phyloP scores from a whole-genome alignment of 345 rosid genomes.

The Tarenaya hassleriana region DNA sequence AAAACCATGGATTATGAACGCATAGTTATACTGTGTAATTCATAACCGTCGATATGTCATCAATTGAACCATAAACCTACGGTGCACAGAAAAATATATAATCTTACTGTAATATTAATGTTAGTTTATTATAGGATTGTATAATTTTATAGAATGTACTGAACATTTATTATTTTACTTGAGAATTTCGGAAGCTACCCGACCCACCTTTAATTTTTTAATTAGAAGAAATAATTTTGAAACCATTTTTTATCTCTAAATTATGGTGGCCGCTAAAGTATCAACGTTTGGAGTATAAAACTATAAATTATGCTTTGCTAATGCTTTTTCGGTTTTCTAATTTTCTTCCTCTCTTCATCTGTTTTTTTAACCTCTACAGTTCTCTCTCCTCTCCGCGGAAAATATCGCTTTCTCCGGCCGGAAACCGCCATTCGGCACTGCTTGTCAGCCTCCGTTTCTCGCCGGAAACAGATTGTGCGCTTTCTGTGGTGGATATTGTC shows the following conservation, averaged over 20 bases:
- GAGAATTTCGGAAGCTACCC: constrained; percentile 26
- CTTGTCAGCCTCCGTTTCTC: constrained; percentile 1
- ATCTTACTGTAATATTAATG: no score
- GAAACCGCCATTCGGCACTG: constrained; percentile 26
- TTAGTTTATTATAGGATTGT: neutral
- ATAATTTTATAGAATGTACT: no score
- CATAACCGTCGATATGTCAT: no score
- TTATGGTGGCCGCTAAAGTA: constrained; percentile 30
- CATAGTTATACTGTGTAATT: no score
- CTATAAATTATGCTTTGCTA: constrained; percentile 43
- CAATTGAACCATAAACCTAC: no score
- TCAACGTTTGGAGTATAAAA: constrained; percentile 48
- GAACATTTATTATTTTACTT: no score
- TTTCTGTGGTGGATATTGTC: constrained; percentile 11
- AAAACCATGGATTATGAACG: no score
- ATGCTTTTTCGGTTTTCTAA: constrained; percentile 54
- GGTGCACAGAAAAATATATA: no score
- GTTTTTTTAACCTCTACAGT: constrained; percentile 29
- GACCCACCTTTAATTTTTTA: constrained; percentile 1
- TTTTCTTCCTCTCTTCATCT: constrained; percentile 34
- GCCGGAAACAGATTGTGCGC: constrained; percentile 4
- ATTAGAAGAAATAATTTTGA: constrained; percentile 7
- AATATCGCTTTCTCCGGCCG: constrained; percentile 29
- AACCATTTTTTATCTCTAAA: constrained; percentile 14
- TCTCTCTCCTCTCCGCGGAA: constrained; percentile 45